Base-by-base conservation (phyloP, 352 stramenopile genomes). In the Discostella stelligera region DNA sequence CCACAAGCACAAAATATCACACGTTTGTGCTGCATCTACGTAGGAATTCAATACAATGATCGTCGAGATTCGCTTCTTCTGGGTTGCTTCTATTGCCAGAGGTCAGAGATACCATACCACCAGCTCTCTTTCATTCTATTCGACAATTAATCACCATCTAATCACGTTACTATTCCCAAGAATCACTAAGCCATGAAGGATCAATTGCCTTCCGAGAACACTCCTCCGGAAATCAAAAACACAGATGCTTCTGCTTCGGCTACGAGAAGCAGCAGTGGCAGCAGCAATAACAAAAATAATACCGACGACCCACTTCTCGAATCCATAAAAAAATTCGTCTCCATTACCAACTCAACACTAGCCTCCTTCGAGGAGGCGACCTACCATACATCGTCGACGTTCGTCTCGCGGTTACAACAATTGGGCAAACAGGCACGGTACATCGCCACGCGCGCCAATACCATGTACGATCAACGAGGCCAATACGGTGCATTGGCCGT, bases 401-500 rank as follows among this genome's bases (percentile, higher is more conserved):
- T 82, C 23, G 48, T 71, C 7, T 77, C 67, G 21, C 67, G 74
- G 32, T 9, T 82, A 27, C 39, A n/a, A 8, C 18, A 55, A 32
- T 13, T 82, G 8, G 48, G 13, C 6, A 61, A 54, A 21, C 74
- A 82, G 58, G 62, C 30, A 21, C 18, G 32, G 44, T 50, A 59
- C 16, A 25, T 71, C 14, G 67, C 69, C 16, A 65, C 67, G 18
- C 56, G 60, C 18, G 62, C 49, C 10, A 53, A 77, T 37, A 25
- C 61, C 10, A 56, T 54, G 0, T 82, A 82, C 50, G 74, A 82
- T 6, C 59, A 68, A 32, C 32, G 74, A 13, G 69, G 69, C 3
- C 54, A 70, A 14, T 82, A 82, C 55, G 74, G 61, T 27, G 66
- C 66, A 13, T 67, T 72, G 23, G 68, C 77, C 69, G 46, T 77